Evolutionary conservation across 73 alveolate genomes (phyloP), one percentile per base, ranked within the genome.

Genomic region (Durusdinium trenchii): DNA sequence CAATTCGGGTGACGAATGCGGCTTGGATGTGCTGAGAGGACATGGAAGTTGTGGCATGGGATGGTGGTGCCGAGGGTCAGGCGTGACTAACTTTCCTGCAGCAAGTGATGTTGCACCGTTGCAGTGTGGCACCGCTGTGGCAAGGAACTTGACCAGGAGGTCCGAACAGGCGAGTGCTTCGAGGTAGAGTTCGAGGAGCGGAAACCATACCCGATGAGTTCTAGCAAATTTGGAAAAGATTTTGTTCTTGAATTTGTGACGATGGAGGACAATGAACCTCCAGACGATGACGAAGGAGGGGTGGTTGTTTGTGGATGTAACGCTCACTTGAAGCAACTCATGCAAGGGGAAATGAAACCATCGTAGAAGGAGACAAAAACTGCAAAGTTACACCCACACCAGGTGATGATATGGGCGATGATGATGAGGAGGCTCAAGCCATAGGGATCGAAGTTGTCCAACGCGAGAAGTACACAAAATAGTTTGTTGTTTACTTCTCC

Each of bases 361-460:
- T 20, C 20, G 28, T 12, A 20, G 64, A 9, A 9, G 9, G 28
- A 20, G 64, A 54, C 28, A 54, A 54, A 54, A 9, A 54, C 28
- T 20, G 20, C 64, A 54, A 20, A 42, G 57, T 78, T 18, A 14
- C 38, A 48, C 36, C 45, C 4, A 14, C 9, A 9, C 50, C 83
- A 89, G 96, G 86, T 71, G 96, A 89, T n/a, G 96, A 64, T 51
- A 89, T 89, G 96, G 96, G 96, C 43, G 96, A 46, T 32, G 96
- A 89, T 50, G 96, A 89, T 20, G 83, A 84, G 78, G 61, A 3
- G 51, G 86, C 81, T 6, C n/a, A n/a, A n/a, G n/a, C n/a, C n/a
- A n/a, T n/a, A n/a, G n/a, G 26, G 60, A n/a, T 10, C 30, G 50
- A 83, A n/a, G 47, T 40, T 51, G 14, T 42, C 42, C 1, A 48